phyloP scores from a whole-genome alignment of 345 rosid species.

The Populus alba region DNA sequence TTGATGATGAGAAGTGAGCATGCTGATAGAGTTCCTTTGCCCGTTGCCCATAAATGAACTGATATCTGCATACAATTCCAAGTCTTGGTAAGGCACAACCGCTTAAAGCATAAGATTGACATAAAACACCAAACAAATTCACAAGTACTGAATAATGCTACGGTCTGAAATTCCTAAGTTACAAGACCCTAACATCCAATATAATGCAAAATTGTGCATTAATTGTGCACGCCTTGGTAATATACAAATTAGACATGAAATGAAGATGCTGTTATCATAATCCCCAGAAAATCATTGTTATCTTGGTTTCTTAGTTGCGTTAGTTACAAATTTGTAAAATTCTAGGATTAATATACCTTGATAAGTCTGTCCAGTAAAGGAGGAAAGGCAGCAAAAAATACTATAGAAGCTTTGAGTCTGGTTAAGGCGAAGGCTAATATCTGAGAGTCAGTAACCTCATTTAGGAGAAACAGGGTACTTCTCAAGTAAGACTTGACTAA shows the following conservation, averaged over 20 bases:
- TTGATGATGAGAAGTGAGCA: conserved; percentile 55
- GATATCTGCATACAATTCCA: conserved; percentile 47
- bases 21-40: conserved; percentile 52
- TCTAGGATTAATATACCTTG: conserved; percentile 48
- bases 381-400: conserved; percentile 65
- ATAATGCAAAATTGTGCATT: neutral
- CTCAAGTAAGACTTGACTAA: conserved; percentile 67
- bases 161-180: neutral
- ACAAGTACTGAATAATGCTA: neutral
- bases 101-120: neutral
- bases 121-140: neutral
- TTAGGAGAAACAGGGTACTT: conserved; percentile 67
- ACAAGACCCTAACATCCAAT: neutral
- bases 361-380: conserved; percentile 53
- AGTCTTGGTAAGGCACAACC: conserved; percentile 5
- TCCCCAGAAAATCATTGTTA: neutral
- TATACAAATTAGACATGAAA: neutral
- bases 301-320: neutral
- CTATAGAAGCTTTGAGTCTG: conserved; percentile 53
- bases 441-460: conserved; percentile 61
- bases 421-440: conserved; percentile 53
- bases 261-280: neutral
- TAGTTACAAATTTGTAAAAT: neutral
- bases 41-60: conserved; percentile 76
- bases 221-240: neutral